Conservation (phyloP, 176 grass and related monocot species). For the Raddia distichophylla region DNA sequence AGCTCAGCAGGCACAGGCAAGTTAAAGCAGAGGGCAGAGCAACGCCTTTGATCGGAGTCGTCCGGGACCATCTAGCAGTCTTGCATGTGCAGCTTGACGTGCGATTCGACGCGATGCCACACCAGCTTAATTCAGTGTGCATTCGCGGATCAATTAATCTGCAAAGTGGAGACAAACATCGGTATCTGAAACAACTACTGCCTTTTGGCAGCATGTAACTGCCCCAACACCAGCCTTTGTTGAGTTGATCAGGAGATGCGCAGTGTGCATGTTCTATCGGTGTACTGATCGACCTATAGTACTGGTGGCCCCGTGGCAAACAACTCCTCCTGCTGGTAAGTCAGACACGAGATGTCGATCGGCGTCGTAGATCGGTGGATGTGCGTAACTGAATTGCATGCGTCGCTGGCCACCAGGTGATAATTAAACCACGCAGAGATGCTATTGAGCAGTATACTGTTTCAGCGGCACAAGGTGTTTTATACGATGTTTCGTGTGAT, state of each 20-base stretch:
- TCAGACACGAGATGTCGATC: neutral
- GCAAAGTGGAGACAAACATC: constrained; percentile 25
- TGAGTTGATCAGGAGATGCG: neutral
- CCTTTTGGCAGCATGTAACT: neutral
- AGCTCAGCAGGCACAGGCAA: neutral
- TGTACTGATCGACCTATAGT: neutral
- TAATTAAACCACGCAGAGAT: too few relatives aligned
- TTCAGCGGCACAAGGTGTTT: too few relatives aligned
- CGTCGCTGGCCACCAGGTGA: too few relatives aligned
- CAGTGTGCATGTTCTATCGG: neutral
- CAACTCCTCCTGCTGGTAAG: constrained; percentile 6
- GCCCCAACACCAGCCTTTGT: neutral
- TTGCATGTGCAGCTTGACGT: constrained; percentile 14
- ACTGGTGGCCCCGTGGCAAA: constrained; percentile 1
- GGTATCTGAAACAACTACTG: constrained; percentile 23
- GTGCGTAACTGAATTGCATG: neutral
- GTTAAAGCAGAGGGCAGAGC: neutral
- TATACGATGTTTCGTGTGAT: too few relatives aligned
- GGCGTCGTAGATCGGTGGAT: constrained; percentile 13
- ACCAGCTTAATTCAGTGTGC: neutral
- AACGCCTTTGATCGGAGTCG: neutral
- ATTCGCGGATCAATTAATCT: constrained; percentile 16
- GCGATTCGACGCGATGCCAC: neutral
- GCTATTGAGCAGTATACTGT: too few relatives aligned
- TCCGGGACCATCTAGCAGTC: neutral